Evolutionary conservation across 2,329 filamentous ascomycete species (phyloP).

Genomic region (Colletotrichum filicis): DNA sequence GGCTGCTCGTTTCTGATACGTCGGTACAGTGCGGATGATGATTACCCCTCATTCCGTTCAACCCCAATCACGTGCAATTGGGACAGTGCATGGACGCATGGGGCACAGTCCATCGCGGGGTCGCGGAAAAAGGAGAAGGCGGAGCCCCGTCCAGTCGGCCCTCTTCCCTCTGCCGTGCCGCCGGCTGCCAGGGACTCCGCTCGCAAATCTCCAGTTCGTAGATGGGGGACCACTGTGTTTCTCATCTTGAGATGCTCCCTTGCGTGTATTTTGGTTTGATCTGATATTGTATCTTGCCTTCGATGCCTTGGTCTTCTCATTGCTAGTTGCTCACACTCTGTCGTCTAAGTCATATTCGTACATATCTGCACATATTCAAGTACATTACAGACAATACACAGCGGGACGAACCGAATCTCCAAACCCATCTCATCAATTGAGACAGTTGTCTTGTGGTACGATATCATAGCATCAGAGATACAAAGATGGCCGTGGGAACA

Average conservation of each 20-base stretch:
- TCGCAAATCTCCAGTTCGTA: neutral
- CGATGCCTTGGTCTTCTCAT: neutral
- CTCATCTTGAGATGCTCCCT: neutral
- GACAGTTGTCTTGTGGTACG: neutral
- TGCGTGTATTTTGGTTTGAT: neutral
- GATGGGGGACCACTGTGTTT: neutral
- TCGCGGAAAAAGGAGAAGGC: conserved; percentile 30
- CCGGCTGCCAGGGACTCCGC: conserved; percentile 22
- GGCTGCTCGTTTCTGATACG: conserved; percentile 2
- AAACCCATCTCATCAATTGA: neutral
- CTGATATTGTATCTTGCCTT: neutral
- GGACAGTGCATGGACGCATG: neutral
- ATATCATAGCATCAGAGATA: neutral
- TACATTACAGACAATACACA: neutral
- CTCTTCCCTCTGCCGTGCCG: conserved; percentile 12
- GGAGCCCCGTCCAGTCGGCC: conserved; percentile 22
- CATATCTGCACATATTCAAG: neutral
- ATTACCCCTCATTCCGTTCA: conserved; percentile 29
- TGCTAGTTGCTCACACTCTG: neutral
- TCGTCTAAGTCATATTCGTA: neutral
- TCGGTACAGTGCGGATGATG: conserved; percentile 21
- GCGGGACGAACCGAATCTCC: conserved; percentile 5
- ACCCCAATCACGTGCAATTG: neutral
- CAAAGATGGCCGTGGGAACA: conserved; percentile 10
- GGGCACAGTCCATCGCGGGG: conserved; percentile 16